phyloP scores from a whole-genome alignment of 148 eudicot genomes.

The Cornus suecica region DNA sequence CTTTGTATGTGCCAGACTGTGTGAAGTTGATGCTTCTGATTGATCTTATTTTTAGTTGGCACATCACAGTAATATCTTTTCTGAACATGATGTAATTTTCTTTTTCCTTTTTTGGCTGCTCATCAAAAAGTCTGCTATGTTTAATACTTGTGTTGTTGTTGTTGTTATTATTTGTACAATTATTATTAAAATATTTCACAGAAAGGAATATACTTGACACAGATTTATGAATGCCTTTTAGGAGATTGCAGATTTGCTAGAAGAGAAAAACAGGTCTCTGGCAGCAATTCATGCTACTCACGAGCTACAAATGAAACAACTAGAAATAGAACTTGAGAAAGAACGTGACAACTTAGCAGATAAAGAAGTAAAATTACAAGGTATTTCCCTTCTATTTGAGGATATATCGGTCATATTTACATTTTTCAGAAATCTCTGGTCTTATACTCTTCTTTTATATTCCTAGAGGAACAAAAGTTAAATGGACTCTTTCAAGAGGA shows the following conservation, averaged over 20 bases:
- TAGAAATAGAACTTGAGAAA: constrained; percentile 54
- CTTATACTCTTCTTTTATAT: constrained; percentile 20
- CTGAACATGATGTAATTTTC: neutral
- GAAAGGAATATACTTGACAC: constrained; percentile 39
- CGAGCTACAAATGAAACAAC: constrained; percentile 56
- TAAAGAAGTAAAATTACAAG: constrained; percentile 56
- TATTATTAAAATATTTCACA: neutral
- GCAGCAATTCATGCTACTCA: constrained; percentile 55
- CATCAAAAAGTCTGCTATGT: neutral
- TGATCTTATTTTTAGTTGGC: neutral
- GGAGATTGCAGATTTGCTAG: constrained; percentile 83
- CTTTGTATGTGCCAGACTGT: neutral
- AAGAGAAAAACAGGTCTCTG: constrained; percentile 68
- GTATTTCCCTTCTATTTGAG: constrained; percentile 26
- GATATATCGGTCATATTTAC: neutral
- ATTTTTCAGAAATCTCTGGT: constrained; percentile 9
- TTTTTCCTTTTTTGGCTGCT: neutral
- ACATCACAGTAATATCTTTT: neutral
- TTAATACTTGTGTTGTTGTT: neutral
- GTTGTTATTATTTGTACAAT: neutral
- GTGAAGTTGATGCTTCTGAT: neutral
- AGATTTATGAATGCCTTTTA: constrained; percentile 52
- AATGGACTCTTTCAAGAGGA: constrained; percentile 53
- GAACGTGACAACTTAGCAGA: constrained; percentile 52
- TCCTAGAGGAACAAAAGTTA: constrained; percentile 71